phyloP scores from a whole-genome alignment of 1,284 basidiomycete genomes.

The Mycosarcoma maydis region DNA sequence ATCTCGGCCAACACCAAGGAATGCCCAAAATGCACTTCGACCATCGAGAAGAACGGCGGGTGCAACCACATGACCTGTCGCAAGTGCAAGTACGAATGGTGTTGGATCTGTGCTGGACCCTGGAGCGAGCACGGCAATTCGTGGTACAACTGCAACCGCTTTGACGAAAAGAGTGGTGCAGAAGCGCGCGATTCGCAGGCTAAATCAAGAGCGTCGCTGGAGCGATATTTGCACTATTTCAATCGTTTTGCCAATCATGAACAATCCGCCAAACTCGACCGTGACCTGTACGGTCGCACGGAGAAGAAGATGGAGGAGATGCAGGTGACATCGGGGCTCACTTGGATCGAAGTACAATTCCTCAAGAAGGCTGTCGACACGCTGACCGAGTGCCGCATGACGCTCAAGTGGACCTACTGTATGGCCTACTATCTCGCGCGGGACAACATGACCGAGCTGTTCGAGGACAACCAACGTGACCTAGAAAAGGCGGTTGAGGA shows the following conservation, averaged over 20 bases:
- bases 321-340: constrained; percentile 87
- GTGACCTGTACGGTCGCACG: constrained; percentile 89
- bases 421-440: constrained; percentile 93
- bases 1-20: constrained; percentile 99
- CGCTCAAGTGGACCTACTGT: constrained; percentile 99
- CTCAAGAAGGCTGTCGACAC: constrained; percentile 96
- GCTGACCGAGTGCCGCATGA: constrained; percentile 83
- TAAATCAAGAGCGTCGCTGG: constrained; percentile 82
- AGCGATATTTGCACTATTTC: constrained; percentile 80
- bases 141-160: constrained; percentile 98
- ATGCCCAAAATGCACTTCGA: constrained; percentile 87
- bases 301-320: constrained; percentile 99
- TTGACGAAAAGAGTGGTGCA: constrained; percentile 88
- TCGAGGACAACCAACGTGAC: constrained; percentile 98
- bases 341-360: constrained; percentile 99
- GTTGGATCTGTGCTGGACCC: constrained; percentile 78
- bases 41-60: constrained; percentile 99
- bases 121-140: constrained; percentile 98
- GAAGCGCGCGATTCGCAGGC: constrained; percentile 79
- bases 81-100: constrained; percentile 71
- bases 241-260: constrained; percentile 91
- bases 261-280: constrained; percentile 92
- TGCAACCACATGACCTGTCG: constrained; percentile 72
- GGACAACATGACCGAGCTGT: constrained; percentile 92
- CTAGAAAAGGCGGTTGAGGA: constrained; percentile 94